A percentile compares a stretch with the other conserved stretches of the same genome.
phyloP scores from a whole-genome alignment of 306 rosid genomes.

The Sechiopsis laciniata region DNA sequence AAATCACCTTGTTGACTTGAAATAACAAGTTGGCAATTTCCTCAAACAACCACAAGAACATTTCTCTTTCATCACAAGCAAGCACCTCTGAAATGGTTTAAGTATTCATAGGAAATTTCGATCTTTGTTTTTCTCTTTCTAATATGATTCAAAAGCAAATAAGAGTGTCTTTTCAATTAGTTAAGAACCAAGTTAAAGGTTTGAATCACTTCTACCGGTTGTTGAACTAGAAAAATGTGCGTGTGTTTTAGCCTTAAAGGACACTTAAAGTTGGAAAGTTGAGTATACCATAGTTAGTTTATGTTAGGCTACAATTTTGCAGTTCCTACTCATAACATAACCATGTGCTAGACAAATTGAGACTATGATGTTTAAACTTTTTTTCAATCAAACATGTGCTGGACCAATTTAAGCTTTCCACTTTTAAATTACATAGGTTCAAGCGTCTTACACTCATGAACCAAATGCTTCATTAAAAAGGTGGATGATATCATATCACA shows the following conservation, averaged over 20 bases:
- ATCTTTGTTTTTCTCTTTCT: not conserved
- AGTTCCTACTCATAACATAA: not conserved
- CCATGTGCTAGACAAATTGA: not conserved
- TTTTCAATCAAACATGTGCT: not conserved
- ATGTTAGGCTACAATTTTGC: not conserved
- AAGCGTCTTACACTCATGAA: not conserved
- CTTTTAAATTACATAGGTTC: not conserved
- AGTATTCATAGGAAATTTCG: not conserved
- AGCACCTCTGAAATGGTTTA: constrained; percentile 23
- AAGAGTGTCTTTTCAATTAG: not conserved
- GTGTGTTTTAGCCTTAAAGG: not conserved
- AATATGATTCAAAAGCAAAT: not conserved
- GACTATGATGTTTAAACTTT: not conserved
- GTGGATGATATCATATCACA: not conserved
- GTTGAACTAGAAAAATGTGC: not conserved
- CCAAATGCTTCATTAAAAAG: not conserved
- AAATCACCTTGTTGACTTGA: no score
- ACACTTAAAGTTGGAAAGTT: not conserved
- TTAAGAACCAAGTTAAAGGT: not conserved
- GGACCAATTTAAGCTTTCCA: not conserved
- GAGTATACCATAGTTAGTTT: no score
- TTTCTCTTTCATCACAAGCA: constrained; percentile 44
- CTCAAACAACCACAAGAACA: constrained; percentile 34
- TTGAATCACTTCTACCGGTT: not conserved
- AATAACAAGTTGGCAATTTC: constrained; percentile 24